Percentiles rank a stretch among this genome's conserved stretches.
These are phyloP conservation scores for Setaria italica DNA, from an alignment of 202 grass and related monocot species.

Conservation along the genomic window DNA sequence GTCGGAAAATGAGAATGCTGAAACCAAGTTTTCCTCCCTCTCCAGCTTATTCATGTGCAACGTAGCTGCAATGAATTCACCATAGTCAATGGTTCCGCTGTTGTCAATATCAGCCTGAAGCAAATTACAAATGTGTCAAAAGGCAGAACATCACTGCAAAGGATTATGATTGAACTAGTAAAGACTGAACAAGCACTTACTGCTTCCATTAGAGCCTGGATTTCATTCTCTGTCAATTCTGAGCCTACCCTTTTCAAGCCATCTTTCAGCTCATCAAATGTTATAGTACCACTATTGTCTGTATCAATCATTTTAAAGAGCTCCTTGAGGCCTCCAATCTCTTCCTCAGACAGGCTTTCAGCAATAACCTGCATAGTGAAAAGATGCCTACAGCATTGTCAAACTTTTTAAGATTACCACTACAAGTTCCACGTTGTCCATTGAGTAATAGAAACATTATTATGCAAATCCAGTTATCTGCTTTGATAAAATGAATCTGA, in stretches of 20 bases:
- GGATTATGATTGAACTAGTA: constrained; percentile 29
- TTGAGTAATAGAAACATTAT: constrained; percentile 26
- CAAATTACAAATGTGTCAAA: constrained; percentile 39
- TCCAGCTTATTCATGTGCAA: constrained; percentile 97
- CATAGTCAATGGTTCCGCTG: constrained; percentile 86
- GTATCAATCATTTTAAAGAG: constrained; percentile 99
- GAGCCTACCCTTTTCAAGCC: constrained; percentile 93
- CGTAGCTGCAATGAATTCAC: constrained; percentile 95
- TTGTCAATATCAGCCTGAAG: constrained; percentile 93
- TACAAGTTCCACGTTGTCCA: not conserved
- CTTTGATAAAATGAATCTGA: constrained; percentile 20
- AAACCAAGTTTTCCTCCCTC: constrained; percentile 87
- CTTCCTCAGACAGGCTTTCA: constrained; percentile 96
- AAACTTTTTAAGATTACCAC: constrained; percentile 34
- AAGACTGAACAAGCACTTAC: constrained; percentile 51
- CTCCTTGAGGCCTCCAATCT: constrained; percentile 98
- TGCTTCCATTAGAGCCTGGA: constrained; percentile 89
- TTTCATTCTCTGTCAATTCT: constrained; percentile 91
- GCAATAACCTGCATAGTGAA: constrained; percentile 82
- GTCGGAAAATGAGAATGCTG: constrained; percentile 88
- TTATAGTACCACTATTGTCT: constrained; percentile 93
- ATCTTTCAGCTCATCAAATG: constrained; percentile 94
- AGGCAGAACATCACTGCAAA: not conserved
- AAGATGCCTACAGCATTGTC: constrained; percentile 22
- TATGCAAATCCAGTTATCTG: constrained; percentile 14